These are phyloP conservation scores for Neospermospora avenae DNA, from an alignment of 2,329 filamentous ascomycete genomes.

Conservation along the genomic window DNA sequence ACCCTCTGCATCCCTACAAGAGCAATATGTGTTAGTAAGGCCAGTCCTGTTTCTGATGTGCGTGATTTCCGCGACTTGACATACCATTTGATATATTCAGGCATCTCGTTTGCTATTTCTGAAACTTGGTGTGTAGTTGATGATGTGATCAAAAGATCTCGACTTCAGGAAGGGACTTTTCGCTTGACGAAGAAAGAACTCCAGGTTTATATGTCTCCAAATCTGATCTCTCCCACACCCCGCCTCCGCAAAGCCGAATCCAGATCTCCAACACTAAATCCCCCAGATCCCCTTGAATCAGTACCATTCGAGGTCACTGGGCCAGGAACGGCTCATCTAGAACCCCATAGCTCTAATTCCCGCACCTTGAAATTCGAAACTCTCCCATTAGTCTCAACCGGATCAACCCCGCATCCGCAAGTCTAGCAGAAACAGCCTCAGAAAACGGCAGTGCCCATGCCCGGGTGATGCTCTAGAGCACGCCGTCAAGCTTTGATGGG, in stretches of 20 bases:
- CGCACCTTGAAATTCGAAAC: too few species aligned
- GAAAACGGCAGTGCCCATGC: not conserved
- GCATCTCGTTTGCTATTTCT: constrained; percentile 1
- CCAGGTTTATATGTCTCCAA: not conserved
- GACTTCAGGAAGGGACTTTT: not conserved
- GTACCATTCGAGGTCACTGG: too few species aligned
- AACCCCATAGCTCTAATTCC: not conserved
- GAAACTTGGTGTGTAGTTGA: not conserved
- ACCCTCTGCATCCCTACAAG: constrained; percentile 15
- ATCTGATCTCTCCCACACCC: not conserved
- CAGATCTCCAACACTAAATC: too few species aligned
- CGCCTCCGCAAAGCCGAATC: not conserved
- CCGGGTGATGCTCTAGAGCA: not conserved
- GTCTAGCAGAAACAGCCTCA: not conserved
- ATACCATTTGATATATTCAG: constrained; percentile 19
- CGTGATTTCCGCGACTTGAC: too few species aligned
- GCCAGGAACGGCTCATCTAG: not conserved
- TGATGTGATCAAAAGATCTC: not conserved
- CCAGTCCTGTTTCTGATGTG: not conserved
- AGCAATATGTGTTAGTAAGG: not conserved
- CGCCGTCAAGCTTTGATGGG: not conserved
- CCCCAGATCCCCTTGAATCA: too few species aligned
- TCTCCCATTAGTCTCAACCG: not conserved
- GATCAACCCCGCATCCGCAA: not conserved
- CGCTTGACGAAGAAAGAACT: not conserved